A percentile compares a stretch with the other conserved stretches of the same genome.
These are phyloP conservation scores for Albizia julibrissin DNA, from an alignment of 306 rosid genomes.

Conservation along the genomic window DNA sequence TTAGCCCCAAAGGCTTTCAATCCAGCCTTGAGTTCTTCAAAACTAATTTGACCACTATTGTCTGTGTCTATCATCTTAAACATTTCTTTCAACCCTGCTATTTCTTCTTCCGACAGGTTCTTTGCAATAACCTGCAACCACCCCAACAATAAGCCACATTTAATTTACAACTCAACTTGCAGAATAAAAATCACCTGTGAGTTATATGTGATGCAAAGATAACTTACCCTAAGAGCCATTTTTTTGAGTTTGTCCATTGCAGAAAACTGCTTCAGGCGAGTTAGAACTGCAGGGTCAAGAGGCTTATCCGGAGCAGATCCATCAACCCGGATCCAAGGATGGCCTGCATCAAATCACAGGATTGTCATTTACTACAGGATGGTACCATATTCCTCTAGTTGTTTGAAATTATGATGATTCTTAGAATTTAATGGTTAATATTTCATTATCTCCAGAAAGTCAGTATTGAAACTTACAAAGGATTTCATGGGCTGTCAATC, in stretches of 20 bases:
- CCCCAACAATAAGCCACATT: slow-evolving; percentile 17
- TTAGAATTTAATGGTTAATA: neutral
- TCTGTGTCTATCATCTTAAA: slow-evolving; percentile 80
- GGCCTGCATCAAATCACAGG: slow-evolving; percentile 60
- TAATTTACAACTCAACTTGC: neutral
- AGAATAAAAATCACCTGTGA: neutral
- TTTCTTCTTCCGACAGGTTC: slow-evolving; percentile 84
- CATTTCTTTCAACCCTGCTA: slow-evolving; percentile 86
- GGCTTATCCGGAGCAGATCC: slow-evolving; percentile 89
- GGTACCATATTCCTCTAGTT: neutral
- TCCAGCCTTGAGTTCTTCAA: slow-evolving; percentile 85
- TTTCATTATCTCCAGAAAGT: neutral
- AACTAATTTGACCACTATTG: slow-evolving; percentile 82
- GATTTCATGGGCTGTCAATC: slow-evolving; percentile 74
- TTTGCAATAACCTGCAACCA: slow-evolving; percentile 77
- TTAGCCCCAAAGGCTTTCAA: slow-evolving; percentile 73
- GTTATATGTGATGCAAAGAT: neutral
- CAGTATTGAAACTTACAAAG: slow-evolving; percentile 58
- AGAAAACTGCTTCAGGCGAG: slow-evolving; percentile 82
- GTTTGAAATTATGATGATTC: neutral
- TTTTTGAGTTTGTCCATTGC: slow-evolving; percentile 90
- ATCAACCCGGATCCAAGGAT: slow-evolving; percentile 89
- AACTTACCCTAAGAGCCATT: slow-evolving; percentile 91
- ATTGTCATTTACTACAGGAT: slow-evolving; percentile 13
- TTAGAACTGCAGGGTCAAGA: slow-evolving; percentile 85